Evolutionary conservation across 176 grass and related monocot species (phyloP).

Genomic region (Triticum aestivum): IWGSC_CS_RefSeq_v2.1 NC_057797.1:749434850-749435349

Average conservation of each 20-base stretch:
- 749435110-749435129: background rate
- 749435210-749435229: slow-evolving; percentile 22
- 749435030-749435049: no score
- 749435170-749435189: slow-evolving; percentile 1
- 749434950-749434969: no score
- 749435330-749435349: slow-evolving; percentile 26
- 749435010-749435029: no score
- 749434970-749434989: no score
- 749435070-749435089: background rate
- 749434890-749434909: no score
- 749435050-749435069: no score
- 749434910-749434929: no score
- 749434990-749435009: no score
- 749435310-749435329: slow-evolving; percentile 37
- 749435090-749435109: slow-evolving; percentile 9
- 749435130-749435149: background rate
- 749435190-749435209: slow-evolving; percentile 29
- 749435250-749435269: background rate
- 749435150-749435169: slow-evolving; percentile 33
- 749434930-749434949: no score
- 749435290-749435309: slow-evolving; percentile 25
- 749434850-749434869: no score
- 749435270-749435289: slow-evolving; percentile 32
- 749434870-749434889: no score
- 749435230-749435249: slow-evolving; percentile 31